Conservation (phyloP, 495 filamentous ascomycete genomes). For the Penicillium paxilli region DNA sequence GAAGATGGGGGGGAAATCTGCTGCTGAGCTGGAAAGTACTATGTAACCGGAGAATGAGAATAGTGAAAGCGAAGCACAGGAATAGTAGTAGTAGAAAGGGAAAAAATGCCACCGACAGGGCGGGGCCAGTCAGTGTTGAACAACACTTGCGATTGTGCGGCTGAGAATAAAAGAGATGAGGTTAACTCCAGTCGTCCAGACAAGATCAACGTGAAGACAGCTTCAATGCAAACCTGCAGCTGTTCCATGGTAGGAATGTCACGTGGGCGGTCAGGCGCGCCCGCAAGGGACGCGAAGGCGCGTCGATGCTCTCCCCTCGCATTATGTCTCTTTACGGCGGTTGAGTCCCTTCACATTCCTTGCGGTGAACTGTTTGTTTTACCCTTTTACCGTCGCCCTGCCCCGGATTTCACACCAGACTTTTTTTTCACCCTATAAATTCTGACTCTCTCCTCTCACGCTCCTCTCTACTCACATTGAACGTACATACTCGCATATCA, state of each 20-base stretch:
- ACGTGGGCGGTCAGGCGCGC: conserved; percentile 27
- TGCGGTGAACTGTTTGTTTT: conserved; percentile 30
- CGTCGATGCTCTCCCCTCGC: conserved; percentile 25
- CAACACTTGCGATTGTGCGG: too few species aligned
- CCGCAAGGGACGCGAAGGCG: conserved; percentile 33
- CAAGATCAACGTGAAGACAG: too few species aligned
- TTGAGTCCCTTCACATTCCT: conserved; percentile 21
- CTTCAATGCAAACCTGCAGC: neutral
- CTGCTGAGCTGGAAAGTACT: too few species aligned
- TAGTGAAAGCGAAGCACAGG: too few species aligned
- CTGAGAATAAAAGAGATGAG: too few species aligned
- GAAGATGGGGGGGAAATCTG: too few species aligned
- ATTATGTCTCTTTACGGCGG: conserved; percentile 14
- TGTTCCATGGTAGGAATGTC: neutral
- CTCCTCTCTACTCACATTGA: conserved; percentile 7
- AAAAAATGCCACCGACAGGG: too few species aligned
- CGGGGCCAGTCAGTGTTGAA: neutral
- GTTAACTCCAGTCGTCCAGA: too few species aligned
- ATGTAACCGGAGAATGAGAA: too few species aligned
- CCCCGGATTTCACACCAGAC: conserved; percentile 6
- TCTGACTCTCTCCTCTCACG: conserved; percentile 53
- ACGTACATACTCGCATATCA: conserved; percentile 18
- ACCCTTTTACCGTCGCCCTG: conserved; percentile 14
- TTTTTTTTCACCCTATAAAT: conserved; percentile 79
- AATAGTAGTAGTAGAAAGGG: neutral